These are phyloP conservation scores for Yarrowia yakushimensis DNA, from an alignment of 805 yeast species.

Conservation along the genomic window DNA sequence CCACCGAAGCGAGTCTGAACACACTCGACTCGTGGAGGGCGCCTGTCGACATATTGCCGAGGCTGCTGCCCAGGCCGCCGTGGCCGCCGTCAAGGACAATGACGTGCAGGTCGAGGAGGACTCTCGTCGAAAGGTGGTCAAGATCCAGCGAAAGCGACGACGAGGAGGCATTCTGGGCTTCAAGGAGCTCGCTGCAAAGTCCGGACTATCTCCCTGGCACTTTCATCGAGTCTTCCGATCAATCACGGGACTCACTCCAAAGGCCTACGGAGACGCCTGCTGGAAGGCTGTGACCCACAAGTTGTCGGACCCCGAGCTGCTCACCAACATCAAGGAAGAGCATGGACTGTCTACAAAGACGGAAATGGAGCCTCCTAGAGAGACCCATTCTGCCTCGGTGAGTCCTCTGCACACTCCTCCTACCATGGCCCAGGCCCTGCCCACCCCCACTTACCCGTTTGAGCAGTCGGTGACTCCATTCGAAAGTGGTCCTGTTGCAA, in stretches of 20 bases:
- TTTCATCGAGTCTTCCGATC: slow-evolving; percentile 86
- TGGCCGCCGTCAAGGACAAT: slow-evolving; percentile 35
- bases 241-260: slow-evolving; percentile 83
- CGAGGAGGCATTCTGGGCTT: slow-evolving; percentile 49
- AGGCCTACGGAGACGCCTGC: slow-evolving; percentile 83
- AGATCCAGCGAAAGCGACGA: slow-evolving; percentile 36
- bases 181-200: slow-evolving; percentile 81
- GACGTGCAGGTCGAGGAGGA: slow-evolving; percentile 30
- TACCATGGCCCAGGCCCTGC: background rate
- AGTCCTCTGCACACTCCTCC: slow-evolving; percentile 15
- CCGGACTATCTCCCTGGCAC: slow-evolving; percentile 86
- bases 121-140: slow-evolving; percentile 25
- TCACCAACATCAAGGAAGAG: slow-evolving; percentile 18
- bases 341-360: background rate
- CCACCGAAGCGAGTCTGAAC: slow-evolving; percentile 60
- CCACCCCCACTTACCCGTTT: slow-evolving; percentile 6
- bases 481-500: background rate
- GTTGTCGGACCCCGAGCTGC: slow-evolving; percentile 20
- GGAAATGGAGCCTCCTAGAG: background rate
- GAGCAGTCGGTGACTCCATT: slow-evolving; percentile 19
- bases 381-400: background rate
- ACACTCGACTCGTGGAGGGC: slow-evolving; percentile 62
- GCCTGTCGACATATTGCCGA: slow-evolving; percentile 82
- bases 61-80: slow-evolving; percentile 59
- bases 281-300: slow-evolving; percentile 39